phyloP scores from a whole-genome alignment of 495 filamentous ascomycete species.

The Penicillium chermesinum region DNA sequence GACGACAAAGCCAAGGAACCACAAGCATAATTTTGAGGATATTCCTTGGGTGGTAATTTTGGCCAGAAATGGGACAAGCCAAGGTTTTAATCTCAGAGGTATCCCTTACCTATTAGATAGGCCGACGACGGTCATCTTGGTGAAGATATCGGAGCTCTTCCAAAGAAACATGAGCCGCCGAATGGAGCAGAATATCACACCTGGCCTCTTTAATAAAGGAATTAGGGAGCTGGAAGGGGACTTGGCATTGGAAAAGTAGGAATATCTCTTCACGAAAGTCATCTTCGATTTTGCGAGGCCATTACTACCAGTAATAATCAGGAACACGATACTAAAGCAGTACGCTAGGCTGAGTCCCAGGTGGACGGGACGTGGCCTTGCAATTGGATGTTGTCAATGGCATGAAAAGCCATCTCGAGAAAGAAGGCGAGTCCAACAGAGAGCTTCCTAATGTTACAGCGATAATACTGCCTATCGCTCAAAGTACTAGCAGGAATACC shows the following conservation, averaged over 20 bases:
- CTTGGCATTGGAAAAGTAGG: background rate
- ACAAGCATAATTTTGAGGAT: too few species aligned
- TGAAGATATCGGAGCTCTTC: background rate
- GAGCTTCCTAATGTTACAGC: background rate
- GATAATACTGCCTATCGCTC: background rate
- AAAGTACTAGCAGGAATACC: too few species aligned
- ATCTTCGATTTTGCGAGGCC: too few species aligned
- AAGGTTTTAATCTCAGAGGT: too few species aligned
- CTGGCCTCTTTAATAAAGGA: background rate
- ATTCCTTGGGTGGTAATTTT: too few species aligned
- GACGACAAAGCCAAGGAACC: too few species aligned
- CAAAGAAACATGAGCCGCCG: background rate
- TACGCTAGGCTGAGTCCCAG: background rate
- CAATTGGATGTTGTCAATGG: background rate
- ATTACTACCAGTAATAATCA: constrained; percentile 2
- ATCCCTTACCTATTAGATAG: background rate
- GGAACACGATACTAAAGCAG: background rate
- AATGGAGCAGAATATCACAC: background rate
- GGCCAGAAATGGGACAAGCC: too few species aligned
- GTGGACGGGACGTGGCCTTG: background rate
- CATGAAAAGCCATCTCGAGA: background rate
- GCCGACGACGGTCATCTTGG: background rate
- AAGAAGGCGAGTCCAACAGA: background rate
- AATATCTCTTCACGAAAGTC: too few species aligned
- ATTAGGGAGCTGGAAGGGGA: background rate